Base-by-base conservation (phyloP, 257 asterid species). In the Cinchona pubescens region DNA sequence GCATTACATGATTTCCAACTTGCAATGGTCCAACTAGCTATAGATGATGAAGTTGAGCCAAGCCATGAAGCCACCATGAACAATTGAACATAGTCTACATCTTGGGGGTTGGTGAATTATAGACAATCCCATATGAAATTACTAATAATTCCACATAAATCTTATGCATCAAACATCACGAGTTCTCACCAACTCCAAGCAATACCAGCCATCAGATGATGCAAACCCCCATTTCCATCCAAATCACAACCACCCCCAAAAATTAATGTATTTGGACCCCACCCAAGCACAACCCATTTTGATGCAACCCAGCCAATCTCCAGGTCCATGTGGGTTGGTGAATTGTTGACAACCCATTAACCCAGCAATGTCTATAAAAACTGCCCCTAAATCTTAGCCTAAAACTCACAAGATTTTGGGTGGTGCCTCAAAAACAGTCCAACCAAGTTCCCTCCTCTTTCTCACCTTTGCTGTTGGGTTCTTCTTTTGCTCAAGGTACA, bases 361-460 rank as follows among this genome's bases (percentile, higher is more conserved):
- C 76, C 61, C 60, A 5, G 42, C 9, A 7, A 3, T 9, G 68
- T 35, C 79, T 80, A 83, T 83, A 83, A 80, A 78, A 80, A 80
- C 30, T 45, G 55, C 32, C 14, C 76, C 58, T 5, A 72, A 3
- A 25, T 67, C 53, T 4, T 4, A 4, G 29, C 42, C 1, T 42
- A 23, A 63, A 30, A 80, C 80, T 70, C 67, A 79, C 85, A 75
- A 81, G 81, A 79, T 64, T 43, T 78, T 75, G 79, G 80, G n/a
- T n/a, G 61, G 71, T 59, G 67, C 72, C 68, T 60, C 40, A 63
- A 18, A 70, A 56, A 15, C 9, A 14, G 40, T 66, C 66, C 38
- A 71, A 66, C 72, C 78, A 56, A 72, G 37, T 2, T n/a, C 70
- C 55, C 73, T 56, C 79, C 4, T 12, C 19, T 38, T 45, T 34